Base-by-base conservation (phyloP, 805 yeast species). In the Starmerella vitae region DNA sequence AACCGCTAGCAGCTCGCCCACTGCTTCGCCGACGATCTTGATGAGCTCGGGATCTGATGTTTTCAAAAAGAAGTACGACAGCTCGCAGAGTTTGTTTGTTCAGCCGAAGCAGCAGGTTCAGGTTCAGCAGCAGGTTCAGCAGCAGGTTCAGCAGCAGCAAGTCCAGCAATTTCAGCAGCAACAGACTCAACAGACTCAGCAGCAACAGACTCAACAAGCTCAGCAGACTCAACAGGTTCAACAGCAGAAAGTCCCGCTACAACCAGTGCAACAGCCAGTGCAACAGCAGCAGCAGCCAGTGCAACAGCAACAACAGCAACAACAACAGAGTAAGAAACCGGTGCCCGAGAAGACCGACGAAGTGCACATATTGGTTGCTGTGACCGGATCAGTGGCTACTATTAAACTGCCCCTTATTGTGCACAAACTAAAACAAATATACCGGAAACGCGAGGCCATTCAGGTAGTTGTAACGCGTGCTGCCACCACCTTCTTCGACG, bases 331-430 rank as follows among this genome's bases (percentile, higher is more conserved):
- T 12, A 7, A 22, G 26, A 12, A 12, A 7, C 26, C 26, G 10
- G 26, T 22, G 10, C 26, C 30, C 14, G 30, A 10, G 7, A 47
- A 45, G 36, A 27, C 83, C 56, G 80, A 77, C 32, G 86, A 85
- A 54, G 67, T 83, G 41, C 98, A 91, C 58, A 76, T 91, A 32
- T 64, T 91, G 41, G 66, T 91, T 31, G 98, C 93, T 15, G 93
- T 93, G 15, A 83, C 97, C 1, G 98, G 98, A 1, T 81, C 94
- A 2, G 96, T 91, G 3, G 98, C 98, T 4, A 83, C 97, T 2
- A 84, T 91, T 46, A 91, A 91, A 58, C 77, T 91, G 18, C 94
- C 95, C 0, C 59, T 79, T 48, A 84, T 91, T 29, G 83, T 91
- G 47, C 93, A 79, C 54, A 83, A 84, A 57, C 67, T 91, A 36